A percentile compares a stretch with the other conserved stretches of the same genome.
phyloP scores from a whole-genome alignment of 257 asterid genomes.

The Ligustrum vulgare region DNA sequence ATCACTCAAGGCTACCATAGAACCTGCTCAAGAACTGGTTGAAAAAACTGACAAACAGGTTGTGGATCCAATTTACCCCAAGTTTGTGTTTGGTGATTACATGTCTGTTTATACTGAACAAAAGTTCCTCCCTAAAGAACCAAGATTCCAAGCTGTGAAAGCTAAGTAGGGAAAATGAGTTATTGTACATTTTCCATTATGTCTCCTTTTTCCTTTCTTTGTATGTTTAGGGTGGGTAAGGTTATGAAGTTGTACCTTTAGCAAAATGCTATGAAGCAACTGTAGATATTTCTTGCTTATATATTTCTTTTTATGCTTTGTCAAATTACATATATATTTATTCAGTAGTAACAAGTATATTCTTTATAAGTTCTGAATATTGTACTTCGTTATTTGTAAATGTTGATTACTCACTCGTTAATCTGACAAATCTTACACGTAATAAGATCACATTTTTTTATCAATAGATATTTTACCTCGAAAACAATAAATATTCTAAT shows the following conservation, averaged over 20 bases:
- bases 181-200: neutral
- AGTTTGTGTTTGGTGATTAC: conserved; percentile 77
- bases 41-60: conserved; percentile 17
- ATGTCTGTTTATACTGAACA: conserved; percentile 72
- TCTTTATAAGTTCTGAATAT: too few species aligned
- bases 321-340: too few species aligned
- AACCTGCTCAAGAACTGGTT: conserved; percentile 52
- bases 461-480: too few species aligned
- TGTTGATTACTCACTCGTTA: neutral
- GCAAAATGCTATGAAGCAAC: too few species aligned
- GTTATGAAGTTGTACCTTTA: neutral
- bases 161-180: conserved; percentile 33
- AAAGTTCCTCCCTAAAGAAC: conserved; percentile 75
- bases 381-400: too few species aligned
- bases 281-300: too few species aligned
- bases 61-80: conserved; percentile 38
- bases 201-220: neutral
- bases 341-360: too few species aligned
- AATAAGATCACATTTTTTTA: neutral
- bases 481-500: too few species aligned
- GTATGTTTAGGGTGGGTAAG: neutral
- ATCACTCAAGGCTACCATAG: conserved; percentile 58
- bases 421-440: neutral
- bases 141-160: conserved; percentile 76
- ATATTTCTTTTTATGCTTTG: too few species aligned